phyloP scores from a whole-genome alignment of 2,329 filamentous ascomycete species.

The Phialophora macrospora region DNA sequence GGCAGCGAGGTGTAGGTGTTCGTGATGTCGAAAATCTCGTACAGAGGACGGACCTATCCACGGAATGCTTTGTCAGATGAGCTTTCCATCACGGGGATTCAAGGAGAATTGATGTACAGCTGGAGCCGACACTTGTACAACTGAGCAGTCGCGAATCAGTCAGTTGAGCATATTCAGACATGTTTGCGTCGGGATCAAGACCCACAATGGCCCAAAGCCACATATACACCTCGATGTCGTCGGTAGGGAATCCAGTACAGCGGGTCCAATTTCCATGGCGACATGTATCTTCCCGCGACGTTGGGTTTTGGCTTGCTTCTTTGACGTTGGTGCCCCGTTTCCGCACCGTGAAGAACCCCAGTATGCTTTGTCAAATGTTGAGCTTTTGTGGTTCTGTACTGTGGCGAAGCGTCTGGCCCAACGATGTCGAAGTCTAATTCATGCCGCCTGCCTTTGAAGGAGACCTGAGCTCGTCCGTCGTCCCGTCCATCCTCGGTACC shows the following conservation, averaged over 20 bases:
- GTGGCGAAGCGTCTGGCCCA: background rate
- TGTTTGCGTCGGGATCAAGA: background rate
- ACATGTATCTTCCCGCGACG: background rate
- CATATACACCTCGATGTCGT: background rate
- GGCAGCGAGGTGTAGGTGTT: conserved; percentile 8
- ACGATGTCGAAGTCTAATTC: no score
- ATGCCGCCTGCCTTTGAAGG: no score
- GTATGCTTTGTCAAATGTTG: background rate
- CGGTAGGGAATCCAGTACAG: background rate
- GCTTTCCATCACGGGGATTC: background rate
- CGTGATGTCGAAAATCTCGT: conserved; percentile 16
- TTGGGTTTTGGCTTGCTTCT: background rate
- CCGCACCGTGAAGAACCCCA: background rate
- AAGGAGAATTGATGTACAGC: background rate
- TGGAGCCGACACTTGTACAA: background rate
- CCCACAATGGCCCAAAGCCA: conserved; percentile 2
- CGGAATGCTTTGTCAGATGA: no score
- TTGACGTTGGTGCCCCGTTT: background rate
- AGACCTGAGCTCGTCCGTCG: no score
- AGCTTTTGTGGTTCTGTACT: background rate
- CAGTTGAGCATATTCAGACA: background rate
- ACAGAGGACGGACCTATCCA: background rate
- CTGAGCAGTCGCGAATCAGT: background rate
- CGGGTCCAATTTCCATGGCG: background rate
- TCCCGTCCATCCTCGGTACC: no score